Conservation (phyloP, 1,284 basidiomycete genomes). For the Sporisorium reilianum region DNA sequence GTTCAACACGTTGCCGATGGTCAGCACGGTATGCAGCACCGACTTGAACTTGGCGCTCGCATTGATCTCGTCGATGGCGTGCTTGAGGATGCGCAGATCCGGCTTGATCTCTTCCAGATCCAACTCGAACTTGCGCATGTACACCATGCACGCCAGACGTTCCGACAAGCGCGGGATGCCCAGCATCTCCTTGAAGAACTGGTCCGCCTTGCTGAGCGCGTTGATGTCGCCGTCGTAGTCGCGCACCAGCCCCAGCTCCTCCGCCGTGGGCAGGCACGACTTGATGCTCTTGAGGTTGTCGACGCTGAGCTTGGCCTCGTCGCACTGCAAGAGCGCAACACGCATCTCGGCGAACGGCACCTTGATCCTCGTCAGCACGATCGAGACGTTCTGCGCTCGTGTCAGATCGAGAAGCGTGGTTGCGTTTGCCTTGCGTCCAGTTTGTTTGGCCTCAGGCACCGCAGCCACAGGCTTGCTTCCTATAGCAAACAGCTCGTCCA, state of each 20-base stretch:
- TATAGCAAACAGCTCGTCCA: slow-evolving; percentile 80
- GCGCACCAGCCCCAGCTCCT: slow-evolving; percentile 59
- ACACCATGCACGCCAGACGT: slow-evolving; percentile 84
- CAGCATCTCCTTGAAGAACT: slow-evolving; percentile 85
- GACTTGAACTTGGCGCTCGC: slow-evolving; percentile 77
- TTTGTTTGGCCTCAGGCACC: slow-evolving; percentile 24
- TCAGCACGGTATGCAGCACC: slow-evolving; percentile 76
- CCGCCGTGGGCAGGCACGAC: slow-evolving; percentile 55
- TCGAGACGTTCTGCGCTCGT: slow-evolving; percentile 54
- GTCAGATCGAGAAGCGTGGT: slow-evolving; percentile 56
- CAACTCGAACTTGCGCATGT: slow-evolving; percentile 81
- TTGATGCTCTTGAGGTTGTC: slow-evolving; percentile 59
- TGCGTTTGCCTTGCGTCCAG: slow-evolving; percentile 32
- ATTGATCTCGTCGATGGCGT: slow-evolving; percentile 81
- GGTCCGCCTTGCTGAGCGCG: slow-evolving; percentile 77
- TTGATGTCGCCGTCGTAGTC: slow-evolving; percentile 57
- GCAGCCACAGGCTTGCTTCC: slow-evolving; percentile 69
- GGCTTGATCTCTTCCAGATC: slow-evolving; percentile 86
- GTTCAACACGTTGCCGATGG: slow-evolving; percentile 85
- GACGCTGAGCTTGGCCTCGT: slow-evolving; percentile 47
- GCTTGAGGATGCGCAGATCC: slow-evolving; percentile 81
- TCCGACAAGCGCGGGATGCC: slow-evolving; percentile 80
- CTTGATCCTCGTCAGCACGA: slow-evolving; percentile 60
- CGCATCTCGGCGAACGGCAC: slow-evolving; percentile 57
- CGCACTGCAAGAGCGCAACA: slow-evolving; percentile 51